Percentiles rank a stretch among this genome's conserved stretches.
Evolutionary conservation across 192 early-diverging fungal species (phyloP).

Genomic region (Podila verticillata): DNA sequence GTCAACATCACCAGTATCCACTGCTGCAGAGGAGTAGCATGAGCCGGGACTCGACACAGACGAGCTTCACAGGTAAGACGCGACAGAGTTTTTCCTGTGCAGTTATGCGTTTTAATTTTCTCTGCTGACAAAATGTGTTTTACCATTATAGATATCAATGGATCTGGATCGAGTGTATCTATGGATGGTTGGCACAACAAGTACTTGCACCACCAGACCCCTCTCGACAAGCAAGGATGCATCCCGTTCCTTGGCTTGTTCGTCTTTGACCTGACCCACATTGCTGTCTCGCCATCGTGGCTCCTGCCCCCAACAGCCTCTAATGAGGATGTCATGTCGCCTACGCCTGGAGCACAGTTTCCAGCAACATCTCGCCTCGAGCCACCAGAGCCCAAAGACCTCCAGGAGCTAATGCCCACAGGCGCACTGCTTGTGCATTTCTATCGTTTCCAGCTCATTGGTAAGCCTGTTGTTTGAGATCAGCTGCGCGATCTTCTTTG

Average conservation of each 20-base stretch:
- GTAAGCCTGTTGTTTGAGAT: neutral
- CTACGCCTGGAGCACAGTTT: neutral
- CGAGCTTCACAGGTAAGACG: neutral
- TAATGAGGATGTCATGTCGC: neutral
- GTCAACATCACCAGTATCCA: neutral
- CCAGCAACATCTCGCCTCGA: neutral
- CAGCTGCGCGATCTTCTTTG: neutral
- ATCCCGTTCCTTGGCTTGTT: conserved; percentile 46
- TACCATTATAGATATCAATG: too few relatives aligned
- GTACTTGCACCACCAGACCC: conserved; percentile 9
- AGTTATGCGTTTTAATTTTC: neutral
- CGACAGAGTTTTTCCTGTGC: neutral
- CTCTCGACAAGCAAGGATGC: conserved; percentile 36
- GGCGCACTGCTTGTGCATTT: conserved; percentile 29
- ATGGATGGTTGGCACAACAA: conserved; percentile 14
- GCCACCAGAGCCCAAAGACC: conserved; percentile 31
- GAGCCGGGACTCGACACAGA: neutral
- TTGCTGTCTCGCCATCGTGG: conserved; percentile 31
- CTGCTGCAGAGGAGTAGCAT: neutral
- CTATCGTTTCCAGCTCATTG: conserved; percentile 31
- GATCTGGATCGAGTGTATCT: too few relatives aligned
- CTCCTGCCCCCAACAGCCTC: conserved; percentile 13
- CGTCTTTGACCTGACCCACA: conserved; percentile 37
- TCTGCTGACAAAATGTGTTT: neutral
- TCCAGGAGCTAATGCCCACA: conserved; percentile 14